Evolutionary conservation across 2,329 filamentous ascomycete genomes (phyloP), one percentile per base, ranked within the genome.

Genomic region (Dactylonectria estremocensis): DNA sequence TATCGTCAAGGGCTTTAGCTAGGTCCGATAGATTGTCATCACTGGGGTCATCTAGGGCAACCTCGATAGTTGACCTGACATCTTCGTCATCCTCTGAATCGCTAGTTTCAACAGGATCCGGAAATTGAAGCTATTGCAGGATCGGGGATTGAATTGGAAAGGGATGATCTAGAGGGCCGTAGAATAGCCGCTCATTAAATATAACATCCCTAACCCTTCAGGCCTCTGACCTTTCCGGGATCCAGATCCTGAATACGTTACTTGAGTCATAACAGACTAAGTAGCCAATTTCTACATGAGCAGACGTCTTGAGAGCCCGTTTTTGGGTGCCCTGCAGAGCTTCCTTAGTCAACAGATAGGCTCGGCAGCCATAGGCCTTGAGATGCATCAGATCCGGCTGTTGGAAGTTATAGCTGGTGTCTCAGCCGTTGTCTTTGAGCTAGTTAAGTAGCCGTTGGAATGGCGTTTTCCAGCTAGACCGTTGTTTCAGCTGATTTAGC

Each of bases 191-290:
- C 33, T 67, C 18, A 22, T 67, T 56, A n/a, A 67, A 67, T 9
- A 31, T 67, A 6, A 67, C 24, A 40, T 67, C 46, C 28, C 59
- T 54, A 14, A 63, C 31, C 33, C 53, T 45, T 18, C 18, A 4
- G 40, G 63, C 59, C 20, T 67, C 35, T 16, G 3, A 16, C 14
- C 8, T 18, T 20, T 20, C 7, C 2, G 18, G 53, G 14, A 66
- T 50, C 53, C 37, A 66, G 33, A 66, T 58, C 45, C 28, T 57
- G 31, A 55, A 67, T 16, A 67, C 63, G n/a, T 67, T 67, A 20
- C 16, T 63, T 13, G 55, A 67, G 2, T 64, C 14, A 33, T 67
- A 67, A 48, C 55, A 14, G 49, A 67, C 40, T 16, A 67, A 43
- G 55, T 67, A 67, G 16, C 60, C 40, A 20, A 57, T 31, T 49